Evolutionary conservation across 2,329 filamentous ascomycete species (phyloP).

Genomic region (Bipolaris sorokiniana): DNA sequence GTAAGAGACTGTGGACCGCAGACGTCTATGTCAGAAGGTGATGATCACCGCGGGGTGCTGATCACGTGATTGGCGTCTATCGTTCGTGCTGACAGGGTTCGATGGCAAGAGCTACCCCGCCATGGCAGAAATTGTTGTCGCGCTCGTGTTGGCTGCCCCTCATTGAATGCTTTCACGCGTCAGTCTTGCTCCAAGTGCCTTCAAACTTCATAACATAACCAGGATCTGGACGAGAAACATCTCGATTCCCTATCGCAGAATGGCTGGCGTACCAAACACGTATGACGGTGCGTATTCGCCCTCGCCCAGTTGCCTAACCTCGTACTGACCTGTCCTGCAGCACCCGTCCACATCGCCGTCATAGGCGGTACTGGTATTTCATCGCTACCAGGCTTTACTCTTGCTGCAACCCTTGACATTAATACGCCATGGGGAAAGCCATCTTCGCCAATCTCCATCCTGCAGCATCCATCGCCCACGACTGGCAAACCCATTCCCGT

Average conservation of each 20-base stretch:
- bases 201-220: background rate
- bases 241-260: constrained; percentile 39
- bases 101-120: constrained; percentile 27
- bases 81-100: background rate
- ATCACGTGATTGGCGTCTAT: constrained; percentile 13
- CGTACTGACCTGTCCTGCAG: constrained; percentile 37
- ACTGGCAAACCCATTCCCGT: constrained; percentile 67
- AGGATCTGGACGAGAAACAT: constrained; percentile 18
- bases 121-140: constrained; percentile 29
- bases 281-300: constrained; percentile 35
- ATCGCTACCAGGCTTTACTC: constrained; percentile 83
- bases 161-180: constrained; percentile 28
- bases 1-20: too few species aligned
- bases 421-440: constrained; percentile 88
- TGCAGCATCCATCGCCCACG: constrained; percentile 80
- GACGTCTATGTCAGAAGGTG: too few species aligned
- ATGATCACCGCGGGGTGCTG: too few species aligned
- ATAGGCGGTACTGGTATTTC: constrained; percentile 83
- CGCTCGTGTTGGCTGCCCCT: constrained; percentile 10
- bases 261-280: constrained; percentile 43
- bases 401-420: constrained; percentile 77
- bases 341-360: constrained; percentile 58
- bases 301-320: background rate
- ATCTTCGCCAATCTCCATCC: constrained; percentile 78
- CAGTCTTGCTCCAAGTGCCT: constrained; percentile 1